phyloP scores from a whole-genome alignment of 257 asterid genomes.

The Forsythia viridissima region DNA sequence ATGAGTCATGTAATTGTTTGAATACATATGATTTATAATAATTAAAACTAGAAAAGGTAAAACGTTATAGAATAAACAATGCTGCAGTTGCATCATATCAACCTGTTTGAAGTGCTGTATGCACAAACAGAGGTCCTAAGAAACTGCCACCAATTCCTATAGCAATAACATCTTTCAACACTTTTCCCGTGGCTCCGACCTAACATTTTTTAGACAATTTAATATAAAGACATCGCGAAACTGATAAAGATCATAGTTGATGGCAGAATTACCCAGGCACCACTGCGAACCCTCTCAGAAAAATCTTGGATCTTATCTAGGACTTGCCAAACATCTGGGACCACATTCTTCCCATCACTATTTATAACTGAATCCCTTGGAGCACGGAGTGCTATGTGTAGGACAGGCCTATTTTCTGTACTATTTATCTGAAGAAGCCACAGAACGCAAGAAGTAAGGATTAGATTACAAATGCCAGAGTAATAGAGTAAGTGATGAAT shows the following conservation, averaged over 20 bases:
- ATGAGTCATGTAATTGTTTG: conserved; percentile 10
- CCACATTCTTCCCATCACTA: conserved; percentile 95
- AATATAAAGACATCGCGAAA: conserved; percentile 11
- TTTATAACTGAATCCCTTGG: conserved; percentile 75
- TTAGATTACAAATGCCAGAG: conserved; percentile 9
- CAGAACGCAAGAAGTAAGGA: conserved; percentile 20
- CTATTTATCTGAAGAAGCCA: conserved; percentile 72
- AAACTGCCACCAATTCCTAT: conserved; percentile 99
- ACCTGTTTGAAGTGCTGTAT: conserved; percentile 99
- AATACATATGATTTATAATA: background rate
- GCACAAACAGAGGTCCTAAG: conserved; percentile 96
- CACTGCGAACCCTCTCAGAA: conserved; percentile 91
- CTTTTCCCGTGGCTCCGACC: conserved; percentile 98
- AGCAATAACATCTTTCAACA: conserved; percentile 81
- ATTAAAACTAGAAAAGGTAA: conserved; percentile 6
- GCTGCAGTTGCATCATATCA: conserved; percentile 4
- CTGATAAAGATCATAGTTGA: conserved; percentile 20
- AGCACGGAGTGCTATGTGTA: conserved; percentile 96
- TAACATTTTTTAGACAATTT: conserved; percentile 28
- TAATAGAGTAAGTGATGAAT: background rate
- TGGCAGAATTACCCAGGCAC: conserved; percentile 79
- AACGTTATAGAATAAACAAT: conserved; percentile 2
- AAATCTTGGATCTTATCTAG: conserved; percentile 90
- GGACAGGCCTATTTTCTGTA: conserved; percentile 94
- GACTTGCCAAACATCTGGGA: conserved; percentile 96